Evolutionary conservation across 2,329 filamentous ascomycete species (phyloP), one percentile per base, ranked within the genome.

Genomic region (Pyrenophora graminea): DNA sequence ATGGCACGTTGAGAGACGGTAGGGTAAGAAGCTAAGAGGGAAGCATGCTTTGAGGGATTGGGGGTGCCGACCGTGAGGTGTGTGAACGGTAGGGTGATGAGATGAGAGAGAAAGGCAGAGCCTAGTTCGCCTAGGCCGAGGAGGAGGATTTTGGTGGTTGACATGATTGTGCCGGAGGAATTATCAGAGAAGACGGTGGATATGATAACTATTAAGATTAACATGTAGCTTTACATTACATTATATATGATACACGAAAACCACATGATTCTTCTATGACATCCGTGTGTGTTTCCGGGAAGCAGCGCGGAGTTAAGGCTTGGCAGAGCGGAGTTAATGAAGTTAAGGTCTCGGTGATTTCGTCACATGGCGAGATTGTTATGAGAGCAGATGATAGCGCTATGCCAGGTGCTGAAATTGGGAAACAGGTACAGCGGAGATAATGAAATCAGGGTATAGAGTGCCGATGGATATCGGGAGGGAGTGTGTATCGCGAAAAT

Each of bases 121-220:
- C 85, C 86, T 12, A 89, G 80, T 72, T 89, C 85, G 51, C 85
- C 86, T n/a, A 83, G 82, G 45, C 86, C 85, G 51, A 89, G 73
- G 43, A 89, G 76, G 42, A 88, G 82, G 49, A 87, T 74, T 18
- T 57, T 47, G 0, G 43, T 61, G 39, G 39, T 27, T 7, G 52
- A 15, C 12, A 45, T 7, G 19, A 51, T 58, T 38, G 19, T 39
- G 10, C 4, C 6, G n/a, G 13, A 8, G 18, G 13, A 17, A n/a
- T 10, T 38, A 30, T 10, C 13, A 23, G 37, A 31, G 3, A 6
- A 3, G 21, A 27, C n/a, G 21, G 27, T 21, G 9, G 8, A 3
- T 46, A n/a, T 13, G 6, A 8, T n/a, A 17, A 1, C 8, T 17
- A 6, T 23, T 3, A 8, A 12, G 9, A 10, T 4, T 10, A 3